phyloP scores from a whole-genome alignment of 148 eudicot species.

The Oxyria digyna region DNA sequence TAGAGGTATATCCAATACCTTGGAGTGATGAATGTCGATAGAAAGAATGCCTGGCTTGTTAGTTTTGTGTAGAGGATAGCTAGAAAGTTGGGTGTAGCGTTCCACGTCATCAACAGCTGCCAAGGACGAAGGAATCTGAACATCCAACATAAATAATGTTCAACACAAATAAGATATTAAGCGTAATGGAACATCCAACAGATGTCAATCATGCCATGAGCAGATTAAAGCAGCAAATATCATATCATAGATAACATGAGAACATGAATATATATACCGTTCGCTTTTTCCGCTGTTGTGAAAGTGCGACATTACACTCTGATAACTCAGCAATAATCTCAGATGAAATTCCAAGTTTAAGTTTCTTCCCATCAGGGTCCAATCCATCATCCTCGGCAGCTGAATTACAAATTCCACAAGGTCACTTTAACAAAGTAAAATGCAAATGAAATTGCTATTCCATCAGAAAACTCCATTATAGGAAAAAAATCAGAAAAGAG shows the following conservation, averaged over 20 bases:
- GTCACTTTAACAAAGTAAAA: conserved; percentile 10
- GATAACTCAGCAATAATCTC: conserved; percentile 65
- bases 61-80: conserved; percentile 84
- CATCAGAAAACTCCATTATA: neutral
- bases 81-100: conserved; percentile 64
- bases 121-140: conserved; percentile 73
- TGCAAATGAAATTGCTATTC: conserved; percentile 3
- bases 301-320: conserved; percentile 80
- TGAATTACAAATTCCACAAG: conserved; percentile 5
- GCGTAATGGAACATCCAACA: too few species aligned
- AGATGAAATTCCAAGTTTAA: conserved; percentile 59
- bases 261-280: conserved; percentile 38
- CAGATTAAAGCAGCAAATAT: neutral
- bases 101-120: conserved; percentile 69
- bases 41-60: conserved; percentile 88
- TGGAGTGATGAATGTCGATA: conserved; percentile 55
- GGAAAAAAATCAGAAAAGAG: neutral
- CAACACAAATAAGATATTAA: neutral
- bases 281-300: conserved; percentile 77
- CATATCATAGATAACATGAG: neutral
- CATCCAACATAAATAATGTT: conserved; percentile 2
- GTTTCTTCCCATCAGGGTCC: conserved; percentile 55
- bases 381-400: conserved; percentile 56
- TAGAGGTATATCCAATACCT: conserved; percentile 28
- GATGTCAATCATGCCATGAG: too few species aligned